Conservation (phyloP, 148 eudicot genomes). For the Arbutus unedo region DNA sequence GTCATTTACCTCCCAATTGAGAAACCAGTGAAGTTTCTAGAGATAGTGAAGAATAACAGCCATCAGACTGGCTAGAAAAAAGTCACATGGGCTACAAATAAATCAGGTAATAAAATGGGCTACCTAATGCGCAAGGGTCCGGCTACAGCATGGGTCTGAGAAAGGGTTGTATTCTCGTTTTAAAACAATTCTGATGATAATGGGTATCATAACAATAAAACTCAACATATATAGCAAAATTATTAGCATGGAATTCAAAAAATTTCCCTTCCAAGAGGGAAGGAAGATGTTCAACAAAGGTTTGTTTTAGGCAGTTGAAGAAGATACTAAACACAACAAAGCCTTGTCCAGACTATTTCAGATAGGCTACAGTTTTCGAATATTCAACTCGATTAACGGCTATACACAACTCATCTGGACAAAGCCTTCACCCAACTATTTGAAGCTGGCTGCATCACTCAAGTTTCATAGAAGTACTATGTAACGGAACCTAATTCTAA, state of each 20-base stretch:
- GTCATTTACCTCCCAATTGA: conserved; percentile 1
- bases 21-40: background rate
- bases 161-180: background rate
- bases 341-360: background rate
- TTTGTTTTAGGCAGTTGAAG: background rate
- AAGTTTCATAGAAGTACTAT: background rate
- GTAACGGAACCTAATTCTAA: background rate
- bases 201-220: background rate
- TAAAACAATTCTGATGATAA: background rate
- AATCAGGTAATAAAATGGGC: no score
- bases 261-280: background rate
- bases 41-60: background rate
- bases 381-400: background rate
- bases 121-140: no score
- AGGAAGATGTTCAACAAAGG: background rate
- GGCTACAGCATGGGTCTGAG: no score
- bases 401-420: background rate
- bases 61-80: background rate
- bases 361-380: no score
- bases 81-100: no score
- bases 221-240: background rate
- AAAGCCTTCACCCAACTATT: background rate
- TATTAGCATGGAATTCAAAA: background rate
- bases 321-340: background rate
- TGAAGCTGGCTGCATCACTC: background rate